Evolutionary conservation across 2,329 filamentous ascomycete species (phyloP).

Genomic region (Pezicula rhizophila): DNA sequence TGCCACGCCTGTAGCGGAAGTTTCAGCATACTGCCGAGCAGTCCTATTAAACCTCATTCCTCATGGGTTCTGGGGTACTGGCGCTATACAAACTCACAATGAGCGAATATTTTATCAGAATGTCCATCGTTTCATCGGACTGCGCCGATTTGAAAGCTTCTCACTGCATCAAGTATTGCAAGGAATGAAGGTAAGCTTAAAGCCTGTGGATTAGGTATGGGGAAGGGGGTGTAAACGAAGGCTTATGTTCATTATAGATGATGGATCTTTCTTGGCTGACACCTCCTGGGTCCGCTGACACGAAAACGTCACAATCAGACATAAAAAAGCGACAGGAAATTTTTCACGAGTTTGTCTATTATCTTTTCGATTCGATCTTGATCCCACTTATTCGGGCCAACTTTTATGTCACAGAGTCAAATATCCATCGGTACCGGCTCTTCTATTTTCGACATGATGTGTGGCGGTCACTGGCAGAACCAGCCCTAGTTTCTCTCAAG

Average conservation of each 20-base stretch:
- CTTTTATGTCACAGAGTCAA: slow-evolving; percentile 94
- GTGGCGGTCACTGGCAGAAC: slow-evolving; percentile 73
- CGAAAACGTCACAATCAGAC: slow-evolving; percentile 66
- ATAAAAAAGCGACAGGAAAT: slow-evolving; percentile 70
- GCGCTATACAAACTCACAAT: slow-evolving; percentile 51
- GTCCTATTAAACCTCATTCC: slow-evolving; percentile 70
- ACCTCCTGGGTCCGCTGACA: slow-evolving; percentile 38
- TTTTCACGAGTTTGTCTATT: slow-evolving; percentile 82
- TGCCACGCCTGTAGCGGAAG: slow-evolving; percentile 59
- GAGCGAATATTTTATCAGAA: slow-evolving; percentile 53
- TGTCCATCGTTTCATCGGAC: slow-evolving; percentile 69
- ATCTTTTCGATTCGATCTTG: slow-evolving; percentile 83
- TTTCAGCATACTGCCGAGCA: slow-evolving; percentile 84
- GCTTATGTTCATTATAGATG: slow-evolving; percentile 42
- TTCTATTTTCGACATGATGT: slow-evolving; percentile 95
- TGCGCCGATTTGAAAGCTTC: slow-evolving; percentile 77
- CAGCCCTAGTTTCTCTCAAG: slow-evolving; percentile 63
- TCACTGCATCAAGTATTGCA: slow-evolving; percentile 74
- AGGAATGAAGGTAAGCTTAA: slow-evolving; percentile 58
- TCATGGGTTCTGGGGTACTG: slow-evolving; percentile 64
- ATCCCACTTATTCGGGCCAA: slow-evolving; percentile 81
- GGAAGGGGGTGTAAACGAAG: background rate
- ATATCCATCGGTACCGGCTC: slow-evolving; percentile 67
- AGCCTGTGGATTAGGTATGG: background rate
- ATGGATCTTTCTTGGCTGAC: slow-evolving; percentile 67